A percentile compares a stretch with the other conserved stretches of the same genome.
Conservation (phyloP, 257 asterid genomes). For the Thymus quinquecostatus region DNA sequence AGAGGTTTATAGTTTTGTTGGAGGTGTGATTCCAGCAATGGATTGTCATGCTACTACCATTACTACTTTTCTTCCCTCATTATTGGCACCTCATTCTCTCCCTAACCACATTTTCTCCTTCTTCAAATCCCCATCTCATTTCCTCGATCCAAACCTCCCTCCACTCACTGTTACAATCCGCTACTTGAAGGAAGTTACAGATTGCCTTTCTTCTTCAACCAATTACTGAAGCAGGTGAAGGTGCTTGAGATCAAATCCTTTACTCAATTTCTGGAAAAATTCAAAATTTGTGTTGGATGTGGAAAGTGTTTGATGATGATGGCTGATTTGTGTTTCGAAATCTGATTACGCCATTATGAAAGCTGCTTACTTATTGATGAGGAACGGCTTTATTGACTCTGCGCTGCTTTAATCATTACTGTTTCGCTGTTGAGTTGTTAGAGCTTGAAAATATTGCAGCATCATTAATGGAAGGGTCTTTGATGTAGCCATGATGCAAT, state of each 20-base stretch:
- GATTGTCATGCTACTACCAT: conserved; percentile 60
- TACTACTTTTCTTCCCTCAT: conserved; percentile 47
- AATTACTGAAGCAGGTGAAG: conserved; percentile 15
- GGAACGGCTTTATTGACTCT: conserved; percentile 27
- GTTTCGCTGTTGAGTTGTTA: conserved; percentile 3
- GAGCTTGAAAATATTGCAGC: not conserved
- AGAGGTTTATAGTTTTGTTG: conserved; percentile 37
- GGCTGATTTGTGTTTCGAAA: conserved; percentile 29
- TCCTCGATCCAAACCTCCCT: conserved; percentile 20
- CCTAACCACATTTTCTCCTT: conserved; percentile 35
- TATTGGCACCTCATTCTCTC: conserved; percentile 37
- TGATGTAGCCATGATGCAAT: conserved; percentile 2
- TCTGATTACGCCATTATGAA: conserved; percentile 16
- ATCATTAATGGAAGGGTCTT: conserved; percentile 24
- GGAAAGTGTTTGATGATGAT: conserved; percentile 31
- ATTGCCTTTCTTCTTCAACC: conserved; percentile 36
- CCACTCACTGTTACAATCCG: conserved; percentile 20
- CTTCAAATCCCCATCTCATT: conserved; percentile 28
- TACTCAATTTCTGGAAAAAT: not conserved
- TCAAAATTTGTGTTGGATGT: not conserved
- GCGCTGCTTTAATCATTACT: conserved; percentile 18
- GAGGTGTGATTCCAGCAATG: conserved; percentile 59
- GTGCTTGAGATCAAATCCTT: conserved; percentile 29
- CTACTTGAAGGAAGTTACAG: conserved; percentile 17
- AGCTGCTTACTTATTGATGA: conserved; percentile 19